phyloP scores from a whole-genome alignment of 441 rosid genomes.

The Isatis lusitanica region DNA sequence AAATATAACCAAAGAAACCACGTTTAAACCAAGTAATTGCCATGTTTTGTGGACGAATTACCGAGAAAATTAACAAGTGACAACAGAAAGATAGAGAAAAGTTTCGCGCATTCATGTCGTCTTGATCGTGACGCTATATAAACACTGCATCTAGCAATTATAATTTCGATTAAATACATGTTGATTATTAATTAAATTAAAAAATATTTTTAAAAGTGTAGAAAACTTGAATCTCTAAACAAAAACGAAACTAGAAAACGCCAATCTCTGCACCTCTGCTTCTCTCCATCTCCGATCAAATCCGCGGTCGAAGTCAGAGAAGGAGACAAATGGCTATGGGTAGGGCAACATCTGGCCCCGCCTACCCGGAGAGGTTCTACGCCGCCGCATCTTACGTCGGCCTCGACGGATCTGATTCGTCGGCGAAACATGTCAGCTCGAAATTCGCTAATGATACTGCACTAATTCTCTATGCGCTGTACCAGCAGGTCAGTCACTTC shows the following conservation, averaged over 20 bases:
- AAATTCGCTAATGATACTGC: constrained; percentile 85
- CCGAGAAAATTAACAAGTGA: neutral
- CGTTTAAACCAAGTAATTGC: neutral
- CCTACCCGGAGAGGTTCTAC: constrained; percentile 94
- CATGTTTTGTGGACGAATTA: neutral
- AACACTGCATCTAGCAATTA: constrained; percentile 23
- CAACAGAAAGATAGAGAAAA: neutral
- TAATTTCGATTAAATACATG: constrained; percentile 6
- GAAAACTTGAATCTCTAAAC: constrained; percentile 25
- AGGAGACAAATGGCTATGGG: constrained; percentile 64
- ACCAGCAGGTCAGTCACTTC: constrained; percentile 72
- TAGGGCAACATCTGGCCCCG: constrained; percentile 92
- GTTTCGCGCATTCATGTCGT: neutral
- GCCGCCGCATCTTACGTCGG: constrained; percentile 93
- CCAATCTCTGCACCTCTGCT: constrained; percentile 20
- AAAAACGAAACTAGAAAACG: constrained; percentile 24
- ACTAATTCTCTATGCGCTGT: constrained; percentile 80
- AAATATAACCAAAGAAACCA: neutral
- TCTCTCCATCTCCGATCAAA: constrained; percentile 36
- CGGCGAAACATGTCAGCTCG: constrained; percentile 54
- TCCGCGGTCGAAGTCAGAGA: constrained; percentile 31
- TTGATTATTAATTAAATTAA: neutral
- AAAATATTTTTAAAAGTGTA: neutral
- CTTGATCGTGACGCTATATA: constrained; percentile 28
- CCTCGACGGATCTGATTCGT: constrained; percentile 80